A percentile compares a stretch with the other conserved stretches of the same genome.
Conservation (phyloP, 495 filamentous ascomycete species). For the Trypethelium eluteriae region DNA sequence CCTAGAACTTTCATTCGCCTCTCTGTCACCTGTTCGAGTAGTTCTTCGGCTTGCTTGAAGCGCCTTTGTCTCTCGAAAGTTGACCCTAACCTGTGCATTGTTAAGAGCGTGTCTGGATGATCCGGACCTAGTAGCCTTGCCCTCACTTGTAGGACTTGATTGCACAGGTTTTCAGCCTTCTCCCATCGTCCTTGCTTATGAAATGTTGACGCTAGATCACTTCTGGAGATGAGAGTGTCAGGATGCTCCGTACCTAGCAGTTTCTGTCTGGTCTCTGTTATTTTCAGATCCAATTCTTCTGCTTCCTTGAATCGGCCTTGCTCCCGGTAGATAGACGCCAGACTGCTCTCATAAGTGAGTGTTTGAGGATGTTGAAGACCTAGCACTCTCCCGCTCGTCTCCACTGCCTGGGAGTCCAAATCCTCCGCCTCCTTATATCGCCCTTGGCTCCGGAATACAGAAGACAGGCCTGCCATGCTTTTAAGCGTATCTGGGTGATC, state of each 20-base stretch:
- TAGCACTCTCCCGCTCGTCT: conserved; percentile 19
- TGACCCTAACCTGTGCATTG: conserved; percentile 8
- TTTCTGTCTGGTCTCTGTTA: conserved; percentile 13
- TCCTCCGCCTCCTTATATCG: conserved; percentile 12
- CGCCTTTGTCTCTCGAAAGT: conserved; percentile 10
- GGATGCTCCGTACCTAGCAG: conserved; percentile 18
- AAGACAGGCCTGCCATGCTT: too few species aligned
- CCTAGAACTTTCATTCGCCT: conserved; percentile 18
- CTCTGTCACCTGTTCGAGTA: conserved; percentile 17
- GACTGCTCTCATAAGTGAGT: conserved; percentile 15
- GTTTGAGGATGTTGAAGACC: conserved; percentile 19
- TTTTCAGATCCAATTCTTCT: conserved; percentile 3
- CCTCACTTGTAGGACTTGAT: conserved; percentile 10
- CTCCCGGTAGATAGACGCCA: neutral
- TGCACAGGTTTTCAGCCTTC: conserved; percentile 11
- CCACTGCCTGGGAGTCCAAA: conserved; percentile 7
- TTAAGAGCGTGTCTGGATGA: conserved; percentile 16
- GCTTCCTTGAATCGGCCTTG: conserved; percentile 15
- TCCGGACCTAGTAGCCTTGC: conserved; percentile 15
- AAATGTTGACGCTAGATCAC: conserved; percentile 16
- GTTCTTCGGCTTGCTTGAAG: conserved; percentile 18
- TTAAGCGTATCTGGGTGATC: too few species aligned
- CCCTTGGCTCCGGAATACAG: too few species aligned
- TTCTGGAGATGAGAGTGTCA: conserved; percentile 15
- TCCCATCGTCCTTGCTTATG: conserved; percentile 4